phyloP scores from a whole-genome alignment of 768 basidiomycete genomes.

The Serendipita sp. region DNA sequence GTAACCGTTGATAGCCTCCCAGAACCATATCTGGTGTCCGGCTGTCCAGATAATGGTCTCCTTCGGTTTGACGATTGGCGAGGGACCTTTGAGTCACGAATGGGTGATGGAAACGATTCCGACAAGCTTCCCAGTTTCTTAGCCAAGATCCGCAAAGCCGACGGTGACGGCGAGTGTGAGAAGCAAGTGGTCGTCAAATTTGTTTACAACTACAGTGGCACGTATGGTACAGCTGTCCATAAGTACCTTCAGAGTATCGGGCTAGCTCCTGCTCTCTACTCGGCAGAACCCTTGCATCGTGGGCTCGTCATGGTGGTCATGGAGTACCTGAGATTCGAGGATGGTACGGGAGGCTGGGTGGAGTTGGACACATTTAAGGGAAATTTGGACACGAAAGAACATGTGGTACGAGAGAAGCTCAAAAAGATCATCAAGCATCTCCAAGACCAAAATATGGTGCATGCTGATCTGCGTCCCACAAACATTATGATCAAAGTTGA shows the following conservation, averaged over 20 bases:
- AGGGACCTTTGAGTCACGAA: not conserved
- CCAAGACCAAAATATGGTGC: not conserved
- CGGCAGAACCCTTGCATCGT: not conserved
- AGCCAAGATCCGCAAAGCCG: not conserved
- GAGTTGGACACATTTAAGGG: not conserved
- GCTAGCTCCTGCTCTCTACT: not conserved
- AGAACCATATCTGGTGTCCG: not conserved
- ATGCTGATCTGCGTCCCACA: not conserved
- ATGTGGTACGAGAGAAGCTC: not conserved
- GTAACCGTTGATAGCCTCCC: not conserved
- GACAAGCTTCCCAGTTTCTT: not conserved
- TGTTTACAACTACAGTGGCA: not conserved
- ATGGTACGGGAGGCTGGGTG: not conserved
- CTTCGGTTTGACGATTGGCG: not conserved
- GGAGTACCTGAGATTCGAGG: not conserved
- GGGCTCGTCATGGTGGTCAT: not conserved
- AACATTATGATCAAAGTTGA: not conserved
- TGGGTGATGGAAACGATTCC: not conserved
- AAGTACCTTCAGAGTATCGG: not conserved
- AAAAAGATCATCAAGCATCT: not conserved
- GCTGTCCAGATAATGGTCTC: not conserved
- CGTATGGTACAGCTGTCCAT: not conserved
- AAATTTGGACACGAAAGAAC: not conserved
- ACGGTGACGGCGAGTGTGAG: not conserved
- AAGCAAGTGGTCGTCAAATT: not conserved